Conservation (phyloP, 2,329 filamentous ascomycete genomes). For the Fusarium palustre region DNA sequence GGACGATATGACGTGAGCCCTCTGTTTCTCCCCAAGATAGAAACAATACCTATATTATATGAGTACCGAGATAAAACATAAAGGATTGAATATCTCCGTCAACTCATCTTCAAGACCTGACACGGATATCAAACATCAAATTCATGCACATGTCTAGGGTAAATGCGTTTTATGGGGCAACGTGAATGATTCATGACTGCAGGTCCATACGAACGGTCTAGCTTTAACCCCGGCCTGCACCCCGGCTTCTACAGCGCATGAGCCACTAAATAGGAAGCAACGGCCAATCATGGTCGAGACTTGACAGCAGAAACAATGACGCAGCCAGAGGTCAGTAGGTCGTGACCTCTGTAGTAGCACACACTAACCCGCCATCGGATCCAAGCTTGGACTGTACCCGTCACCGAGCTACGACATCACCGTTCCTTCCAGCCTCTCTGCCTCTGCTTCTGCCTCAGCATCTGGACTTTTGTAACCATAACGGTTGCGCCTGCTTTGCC, state of each 20-base stretch:
- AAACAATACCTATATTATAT: neutral
- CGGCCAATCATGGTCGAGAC: constrained; percentile 29
- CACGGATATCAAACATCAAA: neutral
- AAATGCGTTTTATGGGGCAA: neutral
- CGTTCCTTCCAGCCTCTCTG: constrained; percentile 18
- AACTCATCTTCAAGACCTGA: neutral
- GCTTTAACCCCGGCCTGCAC: constrained; percentile 23
- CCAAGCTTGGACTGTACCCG: constrained; percentile 30
- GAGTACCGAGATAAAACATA: neutral
- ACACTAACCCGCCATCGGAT: constrained; percentile 14
- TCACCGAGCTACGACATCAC: constrained; percentile 41
- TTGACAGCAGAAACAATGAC: constrained; percentile 36
- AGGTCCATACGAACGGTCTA: constrained; percentile 23
- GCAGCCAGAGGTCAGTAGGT: constrained; percentile 20
- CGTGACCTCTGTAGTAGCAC: constrained; percentile 31
- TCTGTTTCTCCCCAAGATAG: neutral
- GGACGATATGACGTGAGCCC: neutral
- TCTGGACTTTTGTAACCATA: constrained; percentile 14
- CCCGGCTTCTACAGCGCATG: constrained; percentile 19
- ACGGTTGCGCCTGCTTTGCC: constrained; percentile 26
- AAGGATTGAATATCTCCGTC: neutral
- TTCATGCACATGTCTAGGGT: constrained; percentile 9
- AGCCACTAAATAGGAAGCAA: constrained; percentile 15
- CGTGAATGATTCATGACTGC: constrained; percentile 36
- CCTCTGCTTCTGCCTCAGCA: constrained; percentile 15